Conservation (phyloP, 805 yeast species). For the Isabelozyma pseudorhagii region DNA sequence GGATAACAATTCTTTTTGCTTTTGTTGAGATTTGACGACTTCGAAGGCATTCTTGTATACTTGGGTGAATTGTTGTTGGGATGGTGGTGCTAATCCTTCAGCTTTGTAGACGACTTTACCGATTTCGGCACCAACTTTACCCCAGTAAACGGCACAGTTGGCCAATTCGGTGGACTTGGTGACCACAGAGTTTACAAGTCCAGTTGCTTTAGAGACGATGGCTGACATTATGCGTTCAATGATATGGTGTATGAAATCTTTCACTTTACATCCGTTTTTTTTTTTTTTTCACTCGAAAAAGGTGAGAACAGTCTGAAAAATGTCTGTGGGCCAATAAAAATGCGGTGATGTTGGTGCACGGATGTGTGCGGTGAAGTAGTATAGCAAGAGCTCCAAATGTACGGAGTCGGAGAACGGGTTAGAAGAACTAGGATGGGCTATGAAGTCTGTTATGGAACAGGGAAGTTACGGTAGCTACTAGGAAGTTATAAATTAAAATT, state of each 20-base stretch:
- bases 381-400: background rate
- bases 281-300: background rate
- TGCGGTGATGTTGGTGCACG: background rate
- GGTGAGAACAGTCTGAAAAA: background rate
- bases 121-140: slow-evolving; percentile 61
- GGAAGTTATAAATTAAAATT: too few species aligned
- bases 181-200: slow-evolving; percentile 31
- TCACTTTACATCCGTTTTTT: background rate
- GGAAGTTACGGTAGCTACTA: too few species aligned
- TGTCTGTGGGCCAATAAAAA: background rate
- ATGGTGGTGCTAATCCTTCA: slow-evolving; percentile 93
- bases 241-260: background rate
- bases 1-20: slow-evolving; percentile 59
- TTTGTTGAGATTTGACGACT: slow-evolving; percentile 33
- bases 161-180: slow-evolving; percentile 36
- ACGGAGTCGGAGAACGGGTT: background rate
- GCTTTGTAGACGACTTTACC: slow-evolving; percentile 79
- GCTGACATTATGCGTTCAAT: slow-evolving; percentile 34
- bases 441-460: too few species aligned
- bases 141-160: slow-evolving; percentile 75
- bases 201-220: slow-evolving; percentile 39
- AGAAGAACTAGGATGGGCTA: background rate
- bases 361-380: background rate
- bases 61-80: slow-evolving; percentile 68
- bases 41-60: slow-evolving; percentile 54